Conservation (phyloP, 305 asterid genomes). For the Plantago coronopus region DNA sequence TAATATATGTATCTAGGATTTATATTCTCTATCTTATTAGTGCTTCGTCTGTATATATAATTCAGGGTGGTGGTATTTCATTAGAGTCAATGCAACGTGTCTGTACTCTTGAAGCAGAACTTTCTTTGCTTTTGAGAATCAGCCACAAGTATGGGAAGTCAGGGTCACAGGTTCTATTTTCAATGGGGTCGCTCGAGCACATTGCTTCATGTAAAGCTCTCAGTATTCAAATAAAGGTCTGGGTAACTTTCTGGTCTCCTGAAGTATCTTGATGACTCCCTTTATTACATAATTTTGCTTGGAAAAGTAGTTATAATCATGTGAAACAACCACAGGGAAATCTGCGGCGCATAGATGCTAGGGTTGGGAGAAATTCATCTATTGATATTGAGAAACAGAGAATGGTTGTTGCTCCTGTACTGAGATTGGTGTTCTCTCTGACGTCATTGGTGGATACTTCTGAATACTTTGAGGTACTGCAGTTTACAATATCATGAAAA, state of each 20-base stretch:
- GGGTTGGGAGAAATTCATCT: constrained; percentile 49
- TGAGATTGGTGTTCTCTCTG: constrained; percentile 74
- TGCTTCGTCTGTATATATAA: not conserved
- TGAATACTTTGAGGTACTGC: constrained; percentile 83
- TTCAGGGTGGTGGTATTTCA: constrained; percentile 74
- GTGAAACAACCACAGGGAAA: constrained; percentile 47
- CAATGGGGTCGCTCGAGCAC: constrained; percentile 86
- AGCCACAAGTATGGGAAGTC: constrained; percentile 88
- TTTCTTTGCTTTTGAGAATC: constrained; percentile 73
- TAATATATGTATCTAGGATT: not conserved
- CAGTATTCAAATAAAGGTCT: constrained; percentile 68
- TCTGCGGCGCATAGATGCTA: constrained; percentile 44
- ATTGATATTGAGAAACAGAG: constrained; percentile 67
- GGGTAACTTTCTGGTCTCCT: constrained; percentile 16
- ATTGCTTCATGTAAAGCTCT: constrained; percentile 71
- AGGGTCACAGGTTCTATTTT: constrained; percentile 78
- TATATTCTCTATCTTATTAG: not conserved
- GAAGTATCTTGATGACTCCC: constrained; percentile 14
- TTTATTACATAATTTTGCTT: constrained; percentile 4
- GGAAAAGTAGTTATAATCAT: constrained; percentile 15
- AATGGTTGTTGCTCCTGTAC: constrained; percentile 71
- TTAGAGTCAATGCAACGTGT: constrained; percentile 83
- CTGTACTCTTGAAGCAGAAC: constrained; percentile 87
- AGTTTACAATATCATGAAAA: constrained; percentile 1
- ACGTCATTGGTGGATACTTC: constrained; percentile 82